Percentiles rank a stretch among this genome's conserved stretches.
Conservation (phyloP, 441 rosid species). For the Aquilaria agallochum region DNA sequence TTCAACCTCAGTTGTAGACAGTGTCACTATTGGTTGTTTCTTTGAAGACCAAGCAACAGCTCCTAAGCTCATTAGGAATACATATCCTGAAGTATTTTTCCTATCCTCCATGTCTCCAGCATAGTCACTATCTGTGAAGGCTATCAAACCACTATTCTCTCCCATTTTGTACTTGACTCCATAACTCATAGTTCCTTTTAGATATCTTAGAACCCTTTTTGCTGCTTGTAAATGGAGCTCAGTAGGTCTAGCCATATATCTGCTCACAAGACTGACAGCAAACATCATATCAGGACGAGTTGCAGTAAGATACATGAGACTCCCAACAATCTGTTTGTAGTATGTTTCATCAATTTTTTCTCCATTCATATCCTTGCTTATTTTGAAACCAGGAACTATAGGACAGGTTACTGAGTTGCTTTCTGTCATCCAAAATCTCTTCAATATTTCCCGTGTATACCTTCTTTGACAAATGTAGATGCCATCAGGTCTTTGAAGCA, state of each 20-base stretch:
- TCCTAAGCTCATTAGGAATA: neutral
- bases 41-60: neutral
- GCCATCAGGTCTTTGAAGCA: too few species aligned
- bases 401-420: too few species aligned
- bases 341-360: too few species aligned
- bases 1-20: neutral
- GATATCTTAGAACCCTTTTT: neutral
- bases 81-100: neutral
- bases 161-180: neutral
- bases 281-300: too few species aligned
- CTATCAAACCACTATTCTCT: neutral
- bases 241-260: neutral
- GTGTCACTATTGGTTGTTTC: neutral
- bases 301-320: too few species aligned
- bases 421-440: too few species aligned
- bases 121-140: neutral
- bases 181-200: neutral
- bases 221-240: neutral
- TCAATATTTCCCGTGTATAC: too few species aligned
- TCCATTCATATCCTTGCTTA: too few species aligned
- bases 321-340: too few species aligned
- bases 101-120: neutral
- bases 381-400: too few species aligned
- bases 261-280: neutral
- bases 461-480: too few species aligned